Evolutionary conservation across 495 filamentous ascomycete genomes (phyloP), one percentile per base, ranked within the genome.

Genomic region (Penicillium canescens): DNA sequence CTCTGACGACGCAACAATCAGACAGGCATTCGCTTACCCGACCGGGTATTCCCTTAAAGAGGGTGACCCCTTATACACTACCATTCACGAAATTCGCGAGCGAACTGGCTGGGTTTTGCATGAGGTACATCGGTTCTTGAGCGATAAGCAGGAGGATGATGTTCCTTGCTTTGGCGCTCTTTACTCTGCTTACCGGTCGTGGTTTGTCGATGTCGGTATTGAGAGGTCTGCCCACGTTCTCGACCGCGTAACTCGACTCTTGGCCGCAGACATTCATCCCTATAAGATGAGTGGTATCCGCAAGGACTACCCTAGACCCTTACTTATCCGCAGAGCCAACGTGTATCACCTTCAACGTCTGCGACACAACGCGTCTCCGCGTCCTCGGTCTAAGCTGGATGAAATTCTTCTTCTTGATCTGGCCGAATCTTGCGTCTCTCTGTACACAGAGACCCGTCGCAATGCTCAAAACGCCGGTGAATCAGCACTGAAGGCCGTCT

Each of bases 121-220:
- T 52, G 78, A 79, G 31, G 90, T 93, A 2, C 94, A 99, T 65
- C 71, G 79, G 7, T 98, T 96, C 76, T 69, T 99, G 49, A 86
- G 79, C 10, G 76, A 84, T 40, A 87, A 92, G 46, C 92, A 96
- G 66, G 87, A 97, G 66, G 94, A 99, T 66, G 94, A 98, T 63
- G 94, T 99, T 10, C 82, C 89, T 2, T 96, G 91, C 71, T 99
- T 98, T 70, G 95, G 88, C 31, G 83, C 92, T 21, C 68, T 99
- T 10, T 99, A 97, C 68, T 90, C 85, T 21, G 87, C 94, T 1
- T 99, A 96, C 69, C 77, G 88, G 13, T 91, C 87, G n/a, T 99
- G 91, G 90, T 96, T 99, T 61, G 88, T 95, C 7, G 94, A 99
- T 60, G 91, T 98, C 41, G 95, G 95, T 16, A 95, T 96, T 52